Evolutionary conservation across 2,329 filamentous ascomycete species (phyloP), one percentile per base, ranked within the genome.

Genomic region (Aspergillus neotritici): DNA sequence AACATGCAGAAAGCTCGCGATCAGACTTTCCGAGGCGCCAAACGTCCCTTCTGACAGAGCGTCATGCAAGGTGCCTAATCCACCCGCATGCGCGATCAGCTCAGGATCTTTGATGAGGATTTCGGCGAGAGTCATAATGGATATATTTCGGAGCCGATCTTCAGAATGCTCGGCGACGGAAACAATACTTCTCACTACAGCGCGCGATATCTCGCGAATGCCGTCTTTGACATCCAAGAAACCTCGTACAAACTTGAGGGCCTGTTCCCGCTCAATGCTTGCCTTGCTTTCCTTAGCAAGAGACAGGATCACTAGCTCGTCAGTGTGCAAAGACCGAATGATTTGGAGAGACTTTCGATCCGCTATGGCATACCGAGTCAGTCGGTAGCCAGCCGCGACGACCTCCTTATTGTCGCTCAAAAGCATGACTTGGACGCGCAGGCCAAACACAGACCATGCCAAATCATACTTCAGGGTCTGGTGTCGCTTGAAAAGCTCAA

Each of bases 181-280:
- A 28, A 93, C 87, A 44, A 98, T 83, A 5, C 91, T 93, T 42
- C 93, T 82, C 6, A 94, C 86, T 14, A 98, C 82, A 1, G 87
- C 84, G 46, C 86, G 79, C 1, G 93, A 94, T 30, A 98, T 78
- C 63, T 98, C 91, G 50, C 80, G 78, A 7, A 94, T 83, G 9
- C 93, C 93, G 50, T 89, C 87, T 61, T 96, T 96, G 51, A 97
- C 88, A 61, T 98, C 93, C 3, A 98, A 73, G 59, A 98, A 98
- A 8, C 90, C 87, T 46, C 93, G 82, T 17, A 97, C 84, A 63
- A 98, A 96, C 64, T 98, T 98, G 57, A 98, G 73, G 10, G 93
- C 93, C 67, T 98, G 93, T 65, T 98, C 93, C 41, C 94, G 80
- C 70, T 98, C 93, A 13, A 98, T 87, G 55, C 91, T 90, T n/a